Base-by-base conservation (phyloP, 116 monocot genomes). In the Thalassia testudinum region DNA sequence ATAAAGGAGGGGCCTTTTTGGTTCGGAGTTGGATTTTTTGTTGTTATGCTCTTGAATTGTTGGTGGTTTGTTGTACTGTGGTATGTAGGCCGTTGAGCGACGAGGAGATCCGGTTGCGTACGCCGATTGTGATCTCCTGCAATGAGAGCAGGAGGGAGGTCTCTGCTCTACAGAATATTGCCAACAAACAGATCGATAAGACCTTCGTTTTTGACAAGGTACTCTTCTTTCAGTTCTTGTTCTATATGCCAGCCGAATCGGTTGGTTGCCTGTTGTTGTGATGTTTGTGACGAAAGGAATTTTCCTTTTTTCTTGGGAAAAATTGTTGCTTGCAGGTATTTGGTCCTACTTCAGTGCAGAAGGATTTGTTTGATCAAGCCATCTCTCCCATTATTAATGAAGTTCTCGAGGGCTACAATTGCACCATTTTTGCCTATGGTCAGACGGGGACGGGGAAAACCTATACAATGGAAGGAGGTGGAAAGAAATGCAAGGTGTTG, bases 131-230 rank as follows among this genome's bases (percentile, higher is more conserved):
- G 12, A 85, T 95, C 59, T 81, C 85, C 0, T 95, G 88, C 71
- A 82, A 95, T 57, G 95, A 95, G 66, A 29, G 58, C 54, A 61
- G 81, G 49, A 71, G 95, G 29, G 95, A 95, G 62, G 85, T 95
- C 44, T 62, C 81, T 0, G 95, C 88, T 12, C 43, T 77, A 27
- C 95, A 88, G 72, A 78, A 68, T 43, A 88, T 95, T 65, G 95
- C 85, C 2, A 81, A 85, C 59, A 88, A 95, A 65, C 88, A 81
- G 63, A 88, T 88, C 22, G 88, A 88, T 63, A 76, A 74, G 43
- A 84, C 84, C 10, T 95, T 95, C 67, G 62, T 52, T 16, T 95
- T 95, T 67, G 88, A 95, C 45, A 95, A 74, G 88, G 95, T 95
- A 27, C 27, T 10, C 28, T 48, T 26, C 27, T 34, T 34, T 34